Evolutionary conservation across 768 basidiomycete genomes (phyloP).

Genomic region (Podaxis mareebaensis): DNA sequence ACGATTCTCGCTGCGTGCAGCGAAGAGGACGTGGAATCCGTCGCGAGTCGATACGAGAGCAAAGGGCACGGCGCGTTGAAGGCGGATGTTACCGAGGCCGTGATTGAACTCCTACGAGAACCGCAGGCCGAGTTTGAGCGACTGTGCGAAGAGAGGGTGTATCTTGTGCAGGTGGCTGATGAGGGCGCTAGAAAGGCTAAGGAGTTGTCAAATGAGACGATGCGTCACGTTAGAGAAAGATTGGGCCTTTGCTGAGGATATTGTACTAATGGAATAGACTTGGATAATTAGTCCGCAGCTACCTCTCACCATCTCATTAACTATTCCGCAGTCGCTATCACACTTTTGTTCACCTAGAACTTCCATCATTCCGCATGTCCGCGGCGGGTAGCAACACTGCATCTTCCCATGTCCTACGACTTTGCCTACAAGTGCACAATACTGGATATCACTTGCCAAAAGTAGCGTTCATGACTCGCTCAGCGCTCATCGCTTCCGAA

Average conservation of each 20-base stretch:
- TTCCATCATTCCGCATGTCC: no score
- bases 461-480: background rate
- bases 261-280: background rate
- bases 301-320: no score
- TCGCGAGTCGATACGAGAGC: slow-evolving; percentile 53
- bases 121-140: slow-evolving; percentile 73
- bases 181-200: slow-evolving; percentile 67
- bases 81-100: slow-evolving; percentile 67
- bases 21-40: slow-evolving; percentile 38
- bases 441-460: background rate
- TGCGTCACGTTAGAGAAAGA: slow-evolving; percentile 65
- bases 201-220: slow-evolving; percentile 58
- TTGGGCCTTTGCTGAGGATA: slow-evolving; percentile 49
- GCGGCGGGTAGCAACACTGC: no score
- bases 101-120: slow-evolving; percentile 62
- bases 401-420: no score
- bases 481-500: background rate
- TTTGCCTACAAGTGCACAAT: no score
- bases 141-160: slow-evolving; percentile 58
- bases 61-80: slow-evolving; percentile 73
- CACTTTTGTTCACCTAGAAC: no score
- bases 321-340: no score
- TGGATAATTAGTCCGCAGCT: background rate
- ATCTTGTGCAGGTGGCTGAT: slow-evolving; percentile 59
- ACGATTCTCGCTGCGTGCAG: slow-evolving; percentile 78